Evolutionary conservation across 2,329 filamentous ascomycete genomes (phyloP).

Genomic region (Pyrenochaeta sp.): DNA sequence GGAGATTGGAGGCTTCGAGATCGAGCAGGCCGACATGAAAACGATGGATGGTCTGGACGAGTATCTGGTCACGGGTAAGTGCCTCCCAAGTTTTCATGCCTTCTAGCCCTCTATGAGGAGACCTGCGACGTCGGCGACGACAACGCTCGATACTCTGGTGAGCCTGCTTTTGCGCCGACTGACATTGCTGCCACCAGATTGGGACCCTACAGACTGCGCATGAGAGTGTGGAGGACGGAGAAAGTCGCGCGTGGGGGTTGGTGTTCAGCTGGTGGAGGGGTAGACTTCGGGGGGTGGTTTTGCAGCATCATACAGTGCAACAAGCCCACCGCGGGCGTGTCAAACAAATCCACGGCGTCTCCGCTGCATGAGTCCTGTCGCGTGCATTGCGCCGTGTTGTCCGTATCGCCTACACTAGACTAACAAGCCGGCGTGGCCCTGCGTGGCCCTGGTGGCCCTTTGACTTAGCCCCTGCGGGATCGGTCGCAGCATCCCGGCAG

Average conservation of each 20-base stretch:
- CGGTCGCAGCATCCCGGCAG: conserved; percentile 1
- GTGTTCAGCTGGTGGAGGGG: conserved; percentile 17
- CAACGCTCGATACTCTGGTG: background rate
- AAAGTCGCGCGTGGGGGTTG: conserved; percentile 31
- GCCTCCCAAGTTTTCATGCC: background rate
- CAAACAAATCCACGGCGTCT: conserved; percentile 10
- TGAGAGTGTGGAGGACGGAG: conserved; percentile 29
- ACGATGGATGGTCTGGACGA: conserved; percentile 73
- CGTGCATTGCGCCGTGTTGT: conserved; percentile 8
- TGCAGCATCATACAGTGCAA: background rate
- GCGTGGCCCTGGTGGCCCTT: background rate
- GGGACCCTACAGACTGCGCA: conserved; percentile 57
- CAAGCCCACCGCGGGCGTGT: too few species aligned
- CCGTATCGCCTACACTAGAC: background rate
- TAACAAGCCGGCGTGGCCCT: background rate
- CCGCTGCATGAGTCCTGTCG: conserved; percentile 9
- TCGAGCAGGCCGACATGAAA: conserved; percentile 70
- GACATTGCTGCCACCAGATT: conserved; percentile 42
- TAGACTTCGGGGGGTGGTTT: conserved; percentile 7
- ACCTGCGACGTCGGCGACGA: conserved; percentile 23
- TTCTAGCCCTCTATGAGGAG: background rate
- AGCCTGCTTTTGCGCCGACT: conserved; percentile 23
- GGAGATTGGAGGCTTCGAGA: conserved; percentile 66
- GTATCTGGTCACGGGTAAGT: conserved; percentile 68
- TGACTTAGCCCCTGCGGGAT: conserved; percentile 10